Conservation (phyloP, 768 basidiomycete genomes). For the Suillus occidentalis region DNA sequence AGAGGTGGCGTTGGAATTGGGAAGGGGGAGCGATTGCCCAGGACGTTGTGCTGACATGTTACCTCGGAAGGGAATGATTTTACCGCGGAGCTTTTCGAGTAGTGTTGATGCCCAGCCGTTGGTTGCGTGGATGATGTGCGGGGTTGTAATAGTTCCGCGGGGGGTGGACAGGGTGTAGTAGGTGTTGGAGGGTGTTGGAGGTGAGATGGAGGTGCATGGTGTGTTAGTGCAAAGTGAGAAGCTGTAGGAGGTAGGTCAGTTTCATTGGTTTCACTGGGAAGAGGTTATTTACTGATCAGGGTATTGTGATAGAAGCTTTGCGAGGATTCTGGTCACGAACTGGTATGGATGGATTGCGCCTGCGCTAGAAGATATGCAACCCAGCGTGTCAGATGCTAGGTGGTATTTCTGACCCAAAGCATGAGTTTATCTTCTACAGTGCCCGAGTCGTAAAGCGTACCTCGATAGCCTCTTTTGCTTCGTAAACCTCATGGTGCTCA, state of each 20-base stretch:
- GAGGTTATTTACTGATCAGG: conserved; percentile 41
- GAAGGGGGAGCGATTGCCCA: conserved; percentile 30
- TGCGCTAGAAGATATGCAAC: conserved; percentile 53
- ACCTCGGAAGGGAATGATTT: conserved; percentile 60
- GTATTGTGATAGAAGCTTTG: conserved; percentile 49
- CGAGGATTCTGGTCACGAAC: conserved; percentile 61
- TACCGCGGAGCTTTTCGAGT: conserved; percentile 58
- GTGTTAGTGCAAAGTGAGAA: conserved; percentile 61
- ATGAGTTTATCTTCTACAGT: not conserved
- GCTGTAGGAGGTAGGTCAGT: conserved; percentile 31
- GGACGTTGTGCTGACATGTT: conserved; percentile 67
- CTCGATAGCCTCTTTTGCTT: conserved; percentile 33
- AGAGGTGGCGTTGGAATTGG: conserved; percentile 32
- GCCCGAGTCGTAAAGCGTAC: conserved; percentile 15
- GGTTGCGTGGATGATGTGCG: conserved; percentile 79
- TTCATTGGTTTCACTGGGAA: not conserved
- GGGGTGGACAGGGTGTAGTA: conserved; percentile 61
- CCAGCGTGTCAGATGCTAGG: conserved; percentile 44
- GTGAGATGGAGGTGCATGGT: conserved; percentile 54
- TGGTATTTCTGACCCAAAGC: conserved; percentile 41
- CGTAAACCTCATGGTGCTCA: conserved; percentile 30
- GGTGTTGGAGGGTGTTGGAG: conserved; percentile 23
- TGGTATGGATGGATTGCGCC: conserved; percentile 72
- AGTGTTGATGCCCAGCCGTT: conserved; percentile 83
- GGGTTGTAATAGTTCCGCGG: conserved; percentile 53